Evolutionary conservation across 306 rosid genomes (phyloP).

Genomic region (Fragaria nilgerrensis): DNA sequence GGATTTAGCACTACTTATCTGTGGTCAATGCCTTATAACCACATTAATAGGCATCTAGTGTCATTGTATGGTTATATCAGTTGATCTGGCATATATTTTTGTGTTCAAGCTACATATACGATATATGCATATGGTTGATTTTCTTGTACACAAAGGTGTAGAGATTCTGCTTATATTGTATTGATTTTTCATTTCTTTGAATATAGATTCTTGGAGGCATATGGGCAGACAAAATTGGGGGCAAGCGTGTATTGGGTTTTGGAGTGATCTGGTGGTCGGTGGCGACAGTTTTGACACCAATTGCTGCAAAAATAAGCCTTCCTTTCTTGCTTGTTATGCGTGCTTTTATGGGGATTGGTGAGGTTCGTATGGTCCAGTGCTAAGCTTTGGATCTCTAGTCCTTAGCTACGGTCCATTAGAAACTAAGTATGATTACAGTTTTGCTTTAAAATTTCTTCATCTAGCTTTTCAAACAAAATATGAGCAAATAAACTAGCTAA

Average conservation of each 20-base stretch:
- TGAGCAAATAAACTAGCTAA: not conserved
- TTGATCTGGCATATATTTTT: conserved; percentile 6
- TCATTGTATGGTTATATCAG: not conserved
- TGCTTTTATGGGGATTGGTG: conserved; percentile 95
- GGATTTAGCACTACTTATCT: conserved; percentile 10
- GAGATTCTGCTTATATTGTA: conserved; percentile 5
- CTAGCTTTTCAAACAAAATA: not conserved
- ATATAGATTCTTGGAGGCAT: conserved; percentile 86
- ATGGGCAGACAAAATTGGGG: conserved; percentile 98
- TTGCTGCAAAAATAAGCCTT: conserved; percentile 84
- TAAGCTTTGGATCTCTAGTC: conserved; percentile 19
- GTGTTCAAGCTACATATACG: conserved; percentile 15
- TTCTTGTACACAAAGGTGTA: conserved; percentile 8
- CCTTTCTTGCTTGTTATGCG: conserved; percentile 85
- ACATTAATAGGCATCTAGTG: not conserved
- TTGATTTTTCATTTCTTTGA: conserved; percentile 19
- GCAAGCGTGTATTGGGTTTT: conserved; percentile 86
- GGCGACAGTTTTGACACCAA: conserved; percentile 85
- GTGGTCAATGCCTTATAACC: conserved; percentile 18
- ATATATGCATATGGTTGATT: not conserved
- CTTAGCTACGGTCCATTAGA: not conserved
- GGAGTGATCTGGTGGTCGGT: conserved; percentile 98
- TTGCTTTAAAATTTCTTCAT: not conserved
- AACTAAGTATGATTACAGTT: not conserved
- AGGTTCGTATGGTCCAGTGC: conserved; percentile 59